These are phyloP conservation scores for Arthrobotrys pseudoclavata DNA, from an alignment of 2,329 filamentous ascomycete species.

Conservation along the genomic window DNA sequence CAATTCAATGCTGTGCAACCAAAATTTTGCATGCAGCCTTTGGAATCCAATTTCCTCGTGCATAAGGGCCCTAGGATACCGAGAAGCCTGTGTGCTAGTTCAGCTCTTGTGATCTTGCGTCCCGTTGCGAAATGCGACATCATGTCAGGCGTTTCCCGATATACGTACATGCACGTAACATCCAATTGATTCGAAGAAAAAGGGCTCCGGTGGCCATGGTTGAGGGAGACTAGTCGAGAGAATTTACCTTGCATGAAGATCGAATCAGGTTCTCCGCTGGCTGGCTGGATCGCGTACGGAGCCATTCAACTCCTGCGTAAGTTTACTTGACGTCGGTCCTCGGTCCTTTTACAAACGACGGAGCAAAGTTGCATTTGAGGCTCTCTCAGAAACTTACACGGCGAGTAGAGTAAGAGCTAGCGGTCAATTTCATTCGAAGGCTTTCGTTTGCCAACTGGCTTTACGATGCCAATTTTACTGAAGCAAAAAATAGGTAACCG, in stretches of 20 bases:
- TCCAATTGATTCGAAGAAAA: not conserved
- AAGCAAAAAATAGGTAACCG: constrained; percentile 22
- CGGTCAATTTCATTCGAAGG: constrained; percentile 9
- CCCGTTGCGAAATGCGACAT: constrained; percentile 34
- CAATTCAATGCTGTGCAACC: constrained; percentile 42
- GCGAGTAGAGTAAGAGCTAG: constrained; percentile 23
- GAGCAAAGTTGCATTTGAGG: not conserved
- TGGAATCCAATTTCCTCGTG: constrained; percentile 43
- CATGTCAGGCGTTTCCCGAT: constrained; percentile 37
- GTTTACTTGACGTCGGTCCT: not conserved
- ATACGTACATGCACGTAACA: not conserved
- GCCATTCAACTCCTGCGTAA: too few relatives aligned
- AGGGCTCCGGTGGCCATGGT: constrained; percentile 2
- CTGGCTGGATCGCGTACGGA: too few relatives aligned
- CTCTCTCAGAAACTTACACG: not conserved
- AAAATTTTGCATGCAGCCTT: constrained; percentile 44
- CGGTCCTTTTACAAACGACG: constrained; percentile 4
- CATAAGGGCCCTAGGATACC: constrained; percentile 26
- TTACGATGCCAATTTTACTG: constrained; percentile 24
- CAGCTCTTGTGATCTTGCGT: constrained; percentile 11
- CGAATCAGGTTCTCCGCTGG: not conserved
- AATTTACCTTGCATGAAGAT: not conserved
- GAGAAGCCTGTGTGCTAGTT: constrained; percentile 27
- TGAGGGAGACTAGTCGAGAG: constrained; percentile 13
- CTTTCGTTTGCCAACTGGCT: constrained; percentile 26